phyloP scores from a whole-genome alignment of 2,329 filamentous ascomycete species.

The Ceratocystis harringtonii region DNA sequence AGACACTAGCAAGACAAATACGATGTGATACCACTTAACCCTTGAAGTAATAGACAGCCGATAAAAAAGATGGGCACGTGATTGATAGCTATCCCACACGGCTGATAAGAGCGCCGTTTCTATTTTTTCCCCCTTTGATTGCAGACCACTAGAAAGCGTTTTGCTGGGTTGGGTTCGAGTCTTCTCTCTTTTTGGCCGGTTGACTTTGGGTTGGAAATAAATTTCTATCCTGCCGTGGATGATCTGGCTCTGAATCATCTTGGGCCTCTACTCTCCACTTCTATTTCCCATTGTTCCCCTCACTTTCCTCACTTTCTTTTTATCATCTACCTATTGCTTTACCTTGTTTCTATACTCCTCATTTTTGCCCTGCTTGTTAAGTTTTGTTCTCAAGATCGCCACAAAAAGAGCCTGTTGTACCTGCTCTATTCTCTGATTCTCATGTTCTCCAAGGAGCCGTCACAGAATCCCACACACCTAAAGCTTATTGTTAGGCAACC shows the following conservation, averaged over 20 bases:
- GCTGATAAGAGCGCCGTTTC: constrained; percentile 11
- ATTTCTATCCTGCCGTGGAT: constrained; percentile 1
- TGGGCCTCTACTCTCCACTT: constrained; percentile 1
- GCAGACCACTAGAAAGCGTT: not conserved
- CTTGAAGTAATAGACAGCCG: not conserved
- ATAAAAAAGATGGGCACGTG: constrained; percentile 11
- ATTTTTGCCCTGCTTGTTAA: not conserved
- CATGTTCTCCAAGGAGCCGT: not conserved
- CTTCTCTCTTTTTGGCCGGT: not conserved
- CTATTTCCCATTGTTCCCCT: not conserved
- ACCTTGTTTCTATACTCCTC: not conserved
- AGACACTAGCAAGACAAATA: too few species aligned
- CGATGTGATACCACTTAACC: too few species aligned
- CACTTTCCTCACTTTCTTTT: not conserved
- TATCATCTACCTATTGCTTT: not conserved
- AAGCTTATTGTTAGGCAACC: not conserved
- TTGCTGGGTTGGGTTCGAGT: constrained; percentile 2
- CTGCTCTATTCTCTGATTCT: not conserved
- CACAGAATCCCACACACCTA: not conserved
- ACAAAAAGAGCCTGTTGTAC: not conserved
- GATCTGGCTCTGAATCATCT: constrained; percentile 5
- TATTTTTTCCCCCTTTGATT: not conserved
- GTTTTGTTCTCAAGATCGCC: not conserved
- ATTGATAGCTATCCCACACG: constrained; percentile 15
- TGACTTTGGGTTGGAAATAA: not conserved